Evolutionary conservation across 1,139 yeast genomes (phyloP).

Genomic region (Hansenula sp.): DNA sequence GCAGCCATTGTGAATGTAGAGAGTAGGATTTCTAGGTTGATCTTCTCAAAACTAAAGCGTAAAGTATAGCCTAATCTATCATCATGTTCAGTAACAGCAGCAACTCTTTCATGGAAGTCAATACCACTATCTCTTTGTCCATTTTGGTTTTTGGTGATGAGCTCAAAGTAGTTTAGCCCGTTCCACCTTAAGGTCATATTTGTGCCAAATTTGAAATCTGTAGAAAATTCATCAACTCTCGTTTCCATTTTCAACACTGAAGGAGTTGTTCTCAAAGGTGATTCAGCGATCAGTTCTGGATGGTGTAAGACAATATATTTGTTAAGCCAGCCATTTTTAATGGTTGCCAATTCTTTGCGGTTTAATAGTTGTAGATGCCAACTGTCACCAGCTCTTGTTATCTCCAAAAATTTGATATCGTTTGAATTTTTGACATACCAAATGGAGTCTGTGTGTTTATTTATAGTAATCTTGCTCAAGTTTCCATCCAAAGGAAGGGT

Average conservation of each 20-base stretch:
- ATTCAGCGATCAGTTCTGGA: constrained; percentile 1
- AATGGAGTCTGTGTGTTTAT: background rate
- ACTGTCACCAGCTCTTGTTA: constrained; percentile 6
- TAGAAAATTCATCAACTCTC: background rate
- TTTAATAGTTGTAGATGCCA: constrained; percentile 13
- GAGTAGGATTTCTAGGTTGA: constrained; percentile 19
- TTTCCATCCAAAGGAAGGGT: background rate
- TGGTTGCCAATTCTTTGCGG: constrained; percentile 11
- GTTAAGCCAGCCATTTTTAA: constrained; percentile 10
- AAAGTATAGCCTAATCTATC: constrained; percentile 10
- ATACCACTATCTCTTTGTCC: constrained; percentile 3
- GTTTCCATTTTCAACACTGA: constrained; percentile 14
- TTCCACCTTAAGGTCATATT: constrained; percentile 16
- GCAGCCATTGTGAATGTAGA: constrained; percentile 16
- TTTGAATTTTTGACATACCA: background rate
- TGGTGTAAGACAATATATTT: constrained; percentile 16
- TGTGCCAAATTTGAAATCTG: constrained; percentile 16
- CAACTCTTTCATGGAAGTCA: constrained; percentile 16
- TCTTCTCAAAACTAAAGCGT: constrained; percentile 15
- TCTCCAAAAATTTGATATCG: background rate
- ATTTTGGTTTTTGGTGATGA: constrained; percentile 7
- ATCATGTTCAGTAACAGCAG: constrained; percentile 7
- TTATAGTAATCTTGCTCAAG: background rate
- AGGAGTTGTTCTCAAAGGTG: constrained; percentile 18
- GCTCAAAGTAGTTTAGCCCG: constrained; percentile 17